These are phyloP conservation scores for Wickerhamiella lipophila DNA, from an alignment of 805 yeast species.

Conservation along the genomic window DNA sequence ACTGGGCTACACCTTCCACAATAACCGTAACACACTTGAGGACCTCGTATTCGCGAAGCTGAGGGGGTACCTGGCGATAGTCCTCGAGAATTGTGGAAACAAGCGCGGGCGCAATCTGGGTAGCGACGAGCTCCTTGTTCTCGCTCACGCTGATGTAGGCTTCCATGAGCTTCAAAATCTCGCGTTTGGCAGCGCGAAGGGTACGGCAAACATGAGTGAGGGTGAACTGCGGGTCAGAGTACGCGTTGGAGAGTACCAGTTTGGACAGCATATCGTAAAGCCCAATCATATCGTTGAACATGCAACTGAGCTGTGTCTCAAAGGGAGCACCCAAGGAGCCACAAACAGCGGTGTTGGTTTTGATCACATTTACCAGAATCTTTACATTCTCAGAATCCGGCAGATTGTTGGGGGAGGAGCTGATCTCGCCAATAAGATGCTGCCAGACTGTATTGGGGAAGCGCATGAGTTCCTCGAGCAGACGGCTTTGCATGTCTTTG, in stretches of 20 bases:
- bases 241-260: conserved; percentile 61
- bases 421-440: conserved; percentile 74
- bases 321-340: conserved; percentile 88
- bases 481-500: conserved; percentile 51
- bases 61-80: conserved; percentile 78
- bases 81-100: conserved; percentile 79
- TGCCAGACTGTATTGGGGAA: conserved; percentile 93
- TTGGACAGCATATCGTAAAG: conserved; percentile 78
- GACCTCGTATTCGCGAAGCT: conserved; percentile 96
- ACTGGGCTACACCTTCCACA: conserved; percentile 72
- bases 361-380: conserved; percentile 82
- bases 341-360: conserved; percentile 92
- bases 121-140: conserved; percentile 69
- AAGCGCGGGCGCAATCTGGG: conserved; percentile 69
- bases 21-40: conserved; percentile 87
- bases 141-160: conserved; percentile 80
- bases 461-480: conserved; percentile 69
- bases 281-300: conserved; percentile 80
- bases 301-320: conserved; percentile 71
- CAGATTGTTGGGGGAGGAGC: conserved; percentile 36
- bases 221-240: conserved; percentile 66
- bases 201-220: conserved; percentile 95
- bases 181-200: conserved; percentile 90
- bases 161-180: conserved; percentile 76
- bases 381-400: conserved; percentile 63